Base-by-base conservation (phyloP, 495 filamentous ascomycete genomes). In the Acidiella bohemica region DNA sequence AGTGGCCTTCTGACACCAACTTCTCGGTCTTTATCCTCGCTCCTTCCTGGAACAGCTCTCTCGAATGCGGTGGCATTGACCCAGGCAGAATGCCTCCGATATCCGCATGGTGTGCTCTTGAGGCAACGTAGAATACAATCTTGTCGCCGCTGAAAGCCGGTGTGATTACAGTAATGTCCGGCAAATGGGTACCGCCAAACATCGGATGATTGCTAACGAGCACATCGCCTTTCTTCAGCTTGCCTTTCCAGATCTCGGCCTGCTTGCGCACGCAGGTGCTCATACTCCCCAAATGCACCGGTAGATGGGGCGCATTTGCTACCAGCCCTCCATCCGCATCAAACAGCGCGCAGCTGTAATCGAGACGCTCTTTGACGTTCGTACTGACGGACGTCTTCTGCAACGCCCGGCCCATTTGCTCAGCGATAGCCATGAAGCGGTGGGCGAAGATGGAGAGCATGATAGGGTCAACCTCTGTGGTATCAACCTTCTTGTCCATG, bases 331-430 rank as follows among this genome's bases (percentile, higher is more conserved):
- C 90, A n/a, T 75, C 72, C 2, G 79, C 72, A 46, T 94, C 90
- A 48, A 97, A 97, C 11, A 97, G 72, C 24, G 90, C 90, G 49
- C 90, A 97, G 1, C 86, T 94, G 50, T 95, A 97, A 53, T 97
- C 90, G 4, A 97, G 71, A 2, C 90, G 77, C 59, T 97, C 90
- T 53, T 97, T 97, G 53, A 97, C 90, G 55, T 97, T 97, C 4
- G 90, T 97, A 42, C 83, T 92, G 33, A 97, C 90, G 47, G 83
- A 88, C 0, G 90, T 97, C 69, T 95, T 97, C 50, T 96, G 90
- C 20, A 97, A 66, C 2, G 90, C 87, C 39, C 85, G 67, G 4
- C 90, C 90, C 88, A 95, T 96, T 57, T 95, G 88, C 61, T 97
- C 90, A 3, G 90, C 90, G 55, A 97, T 96, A 10, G 88, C 86